Conservation (phyloP, 306 rosid species). For the Mucuna pruriens region DNA sequence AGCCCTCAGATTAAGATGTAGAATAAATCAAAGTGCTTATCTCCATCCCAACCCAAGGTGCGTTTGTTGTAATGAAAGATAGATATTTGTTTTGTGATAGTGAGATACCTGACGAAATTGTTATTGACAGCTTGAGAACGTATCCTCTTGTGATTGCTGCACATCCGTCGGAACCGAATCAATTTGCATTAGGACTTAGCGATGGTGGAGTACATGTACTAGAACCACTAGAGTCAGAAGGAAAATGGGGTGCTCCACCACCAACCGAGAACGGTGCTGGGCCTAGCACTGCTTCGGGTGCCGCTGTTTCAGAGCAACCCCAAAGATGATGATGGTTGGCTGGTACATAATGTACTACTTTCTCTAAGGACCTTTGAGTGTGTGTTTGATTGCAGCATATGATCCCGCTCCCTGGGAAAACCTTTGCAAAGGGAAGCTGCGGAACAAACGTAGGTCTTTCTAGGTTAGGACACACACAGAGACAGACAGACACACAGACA, state of each 20-base stretch:
- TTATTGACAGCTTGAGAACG: slow-evolving; percentile 68
- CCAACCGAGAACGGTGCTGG: slow-evolving; percentile 95
- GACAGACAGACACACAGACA: too few relatives aligned
- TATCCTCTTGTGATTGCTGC: slow-evolving; percentile 93
- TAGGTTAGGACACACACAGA: slow-evolving; percentile 77
- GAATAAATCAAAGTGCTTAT: slow-evolving; percentile 81
- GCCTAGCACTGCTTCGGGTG: slow-evolving; percentile 73
- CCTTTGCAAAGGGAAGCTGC: slow-evolving; percentile 65
- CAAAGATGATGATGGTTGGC: slow-evolving; percentile 70
- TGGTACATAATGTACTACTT: slow-evolving; percentile 38
- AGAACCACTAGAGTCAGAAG: slow-evolving; percentile 92
- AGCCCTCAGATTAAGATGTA: slow-evolving; percentile 84
- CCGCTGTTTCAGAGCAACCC: slow-evolving; percentile 72
- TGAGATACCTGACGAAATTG: background rate
- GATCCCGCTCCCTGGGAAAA: slow-evolving; percentile 57
- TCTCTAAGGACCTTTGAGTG: slow-evolving; percentile 42
- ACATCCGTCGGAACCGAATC: slow-evolving; percentile 93
- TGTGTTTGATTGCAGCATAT: slow-evolving; percentile 46
- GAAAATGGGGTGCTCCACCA: slow-evolving; percentile 94
- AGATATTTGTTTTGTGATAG: too few relatives aligned
- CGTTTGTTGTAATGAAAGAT: slow-evolving; percentile 25
- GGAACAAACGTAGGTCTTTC: slow-evolving; percentile 54
- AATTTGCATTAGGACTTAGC: slow-evolving; percentile 91
- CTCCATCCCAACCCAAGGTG: slow-evolving; percentile 89
- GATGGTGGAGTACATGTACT: slow-evolving; percentile 94